Percentiles rank a stretch among this genome's conserved stretches.
phyloP scores from a whole-genome alignment of 208 protist genomes.

The Acanthamoeba lenticulata region DNA sequence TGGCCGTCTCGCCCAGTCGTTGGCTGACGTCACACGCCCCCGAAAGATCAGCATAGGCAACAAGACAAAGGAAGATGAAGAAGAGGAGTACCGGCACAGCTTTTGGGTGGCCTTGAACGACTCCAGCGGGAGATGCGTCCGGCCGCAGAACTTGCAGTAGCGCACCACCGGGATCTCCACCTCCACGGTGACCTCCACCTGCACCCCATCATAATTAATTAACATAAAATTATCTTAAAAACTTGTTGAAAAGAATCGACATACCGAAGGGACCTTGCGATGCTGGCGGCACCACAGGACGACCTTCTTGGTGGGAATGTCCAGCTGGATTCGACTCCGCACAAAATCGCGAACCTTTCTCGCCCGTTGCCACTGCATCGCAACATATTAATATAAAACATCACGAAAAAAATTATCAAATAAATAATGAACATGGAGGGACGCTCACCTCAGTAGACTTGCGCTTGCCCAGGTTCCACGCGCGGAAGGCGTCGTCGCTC shows the following conservation, averaged over 20 bases:
- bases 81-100: not conserved
- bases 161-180: not conserved
- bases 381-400: not conserved
- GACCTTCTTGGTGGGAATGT: constrained; percentile 39
- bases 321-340: not conserved
- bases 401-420: not conserved
- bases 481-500: not conserved
- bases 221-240: not conserved
- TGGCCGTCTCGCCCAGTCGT: not conserved
- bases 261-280: not conserved
- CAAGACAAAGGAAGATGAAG: not conserved
- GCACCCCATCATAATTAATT: not conserved
- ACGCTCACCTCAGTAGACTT: constrained; percentile 1
- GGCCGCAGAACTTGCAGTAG: constrained; percentile 43
- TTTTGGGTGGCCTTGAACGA: constrained; percentile 29
- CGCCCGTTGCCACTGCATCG: constrained; percentile 11
- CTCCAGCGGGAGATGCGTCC: not conserved
- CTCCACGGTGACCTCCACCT: not conserved
- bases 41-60: not conserved
- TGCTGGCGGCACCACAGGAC: constrained; percentile 26
- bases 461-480: constrained; percentile 33
- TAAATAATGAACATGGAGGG: not conserved
- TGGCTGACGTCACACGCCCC: not conserved
- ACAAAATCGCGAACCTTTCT: not conserved
- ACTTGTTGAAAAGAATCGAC: not conserved